Conservation (phyloP, 2,329 filamentous ascomycete genomes). For the Phialophora macrospora region DNA sequence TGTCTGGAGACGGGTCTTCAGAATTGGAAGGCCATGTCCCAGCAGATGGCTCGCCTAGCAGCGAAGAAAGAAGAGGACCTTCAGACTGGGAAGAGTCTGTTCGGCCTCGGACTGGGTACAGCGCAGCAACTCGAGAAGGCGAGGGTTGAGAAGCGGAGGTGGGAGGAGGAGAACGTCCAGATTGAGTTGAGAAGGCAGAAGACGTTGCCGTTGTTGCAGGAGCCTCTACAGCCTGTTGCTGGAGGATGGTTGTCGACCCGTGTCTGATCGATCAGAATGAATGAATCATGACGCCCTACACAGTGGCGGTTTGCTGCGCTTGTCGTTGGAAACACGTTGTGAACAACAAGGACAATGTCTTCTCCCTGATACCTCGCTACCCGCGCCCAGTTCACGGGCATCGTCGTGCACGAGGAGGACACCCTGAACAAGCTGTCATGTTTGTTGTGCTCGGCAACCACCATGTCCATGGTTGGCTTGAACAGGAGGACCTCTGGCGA, state of each 20-base stretch:
- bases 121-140: constrained; percentile 32
- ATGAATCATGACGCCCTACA: constrained; percentile 9
- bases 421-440: not conserved
- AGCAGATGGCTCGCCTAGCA: constrained; percentile 60
- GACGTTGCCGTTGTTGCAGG: constrained; percentile 36
- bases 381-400: not conserved
- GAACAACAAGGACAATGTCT: not conserved
- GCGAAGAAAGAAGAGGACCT: constrained; percentile 53
- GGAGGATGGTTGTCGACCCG: constrained; percentile 20
- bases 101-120: constrained; percentile 41
- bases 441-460: not conserved
- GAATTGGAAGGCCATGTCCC: constrained; percentile 85
- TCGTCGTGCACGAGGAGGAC: not conserved
- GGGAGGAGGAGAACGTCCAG: constrained; percentile 38
- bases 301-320: not conserved
- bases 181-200: constrained; percentile 39
- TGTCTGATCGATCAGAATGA: constrained; percentile 10
- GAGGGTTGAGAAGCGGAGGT: constrained; percentile 32
- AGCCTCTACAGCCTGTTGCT: constrained; percentile 28
- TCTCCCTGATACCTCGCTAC: not conserved
- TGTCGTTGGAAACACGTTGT: not conserved
- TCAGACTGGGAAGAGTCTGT: constrained; percentile 44
- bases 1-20: constrained; percentile 76
- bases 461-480: not conserved
- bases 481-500: not conserved